Conservation (phyloP, 768 basidiomycete species). For the Pisolithus tinctorius region DNA sequence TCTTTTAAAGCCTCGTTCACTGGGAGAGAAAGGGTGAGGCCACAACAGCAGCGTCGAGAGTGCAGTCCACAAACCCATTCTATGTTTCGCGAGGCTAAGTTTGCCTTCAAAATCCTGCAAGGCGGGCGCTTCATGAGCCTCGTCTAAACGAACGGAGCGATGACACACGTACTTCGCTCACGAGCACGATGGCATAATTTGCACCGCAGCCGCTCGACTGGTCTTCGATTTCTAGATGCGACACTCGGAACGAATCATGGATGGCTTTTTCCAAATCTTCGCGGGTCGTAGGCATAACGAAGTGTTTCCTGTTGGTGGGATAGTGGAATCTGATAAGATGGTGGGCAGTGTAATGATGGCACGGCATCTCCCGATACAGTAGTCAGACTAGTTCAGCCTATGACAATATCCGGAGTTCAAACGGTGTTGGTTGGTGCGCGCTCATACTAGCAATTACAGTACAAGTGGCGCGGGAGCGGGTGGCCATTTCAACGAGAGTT, state of each 20-base stretch:
- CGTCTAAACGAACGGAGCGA: not conserved
- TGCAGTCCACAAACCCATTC: too few relatives aligned
- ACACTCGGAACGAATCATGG: conserved; percentile 53
- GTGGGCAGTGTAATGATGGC: too few relatives aligned
- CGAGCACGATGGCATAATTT: conserved; percentile 66
- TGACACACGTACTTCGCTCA: conserved; percentile 54
- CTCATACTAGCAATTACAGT: too few relatives aligned
- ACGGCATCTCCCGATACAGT: too few relatives aligned
- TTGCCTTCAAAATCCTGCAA: conserved; percentile 70
- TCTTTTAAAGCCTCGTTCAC: conserved; percentile 73
- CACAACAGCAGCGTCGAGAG: not conserved
- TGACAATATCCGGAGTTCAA: too few relatives aligned
- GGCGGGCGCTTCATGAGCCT: not conserved
- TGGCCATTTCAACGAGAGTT: too few relatives aligned
- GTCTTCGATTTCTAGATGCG: conserved; percentile 69
- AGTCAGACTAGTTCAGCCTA: too few relatives aligned
- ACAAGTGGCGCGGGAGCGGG: too few relatives aligned
- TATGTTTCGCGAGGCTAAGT: conserved; percentile 70
- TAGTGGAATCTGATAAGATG: not conserved
- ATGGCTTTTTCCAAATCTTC: conserved; percentile 56
- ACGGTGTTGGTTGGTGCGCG: too few relatives aligned
- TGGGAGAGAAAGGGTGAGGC: conserved; percentile 20
- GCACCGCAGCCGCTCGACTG: conserved; percentile 78
- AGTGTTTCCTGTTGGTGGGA: not conserved
- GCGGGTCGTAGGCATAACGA: conserved; percentile 53